These are phyloP conservation scores for Polygonum maritimum DNA, from an alignment of 148 eudicot species.

Conservation along the genomic window DNA sequence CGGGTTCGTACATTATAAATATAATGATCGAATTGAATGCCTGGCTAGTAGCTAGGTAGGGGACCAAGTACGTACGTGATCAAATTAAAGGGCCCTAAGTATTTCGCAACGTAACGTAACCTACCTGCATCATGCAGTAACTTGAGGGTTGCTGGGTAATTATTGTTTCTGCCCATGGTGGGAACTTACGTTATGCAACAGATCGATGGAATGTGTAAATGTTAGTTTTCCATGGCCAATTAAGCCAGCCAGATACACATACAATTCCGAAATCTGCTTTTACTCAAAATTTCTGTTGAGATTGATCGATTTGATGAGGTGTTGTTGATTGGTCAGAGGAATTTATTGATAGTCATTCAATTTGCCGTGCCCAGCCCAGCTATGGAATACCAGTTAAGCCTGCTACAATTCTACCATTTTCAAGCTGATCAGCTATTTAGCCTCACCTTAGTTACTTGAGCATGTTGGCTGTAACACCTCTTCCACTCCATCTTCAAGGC, in stretches of 20 bases:
- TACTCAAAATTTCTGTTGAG: not conserved
- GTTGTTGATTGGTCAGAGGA: not conserved
- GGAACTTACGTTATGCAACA: too few species aligned
- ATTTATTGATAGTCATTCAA: not conserved
- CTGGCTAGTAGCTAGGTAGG: too few species aligned
- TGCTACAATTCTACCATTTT: too few species aligned
- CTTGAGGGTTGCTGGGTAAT: not conserved
- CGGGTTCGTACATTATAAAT: too few species aligned
- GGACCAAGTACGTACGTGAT: too few species aligned
- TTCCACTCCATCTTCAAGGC: constrained; percentile 67
- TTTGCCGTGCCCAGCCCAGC: not conserved
- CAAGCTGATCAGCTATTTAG: too few species aligned
- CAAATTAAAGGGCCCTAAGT: too few species aligned
- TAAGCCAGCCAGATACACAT: not conserved
- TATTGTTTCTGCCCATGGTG: not conserved
- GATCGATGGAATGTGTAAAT: not conserved
- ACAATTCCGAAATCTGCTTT: not conserved
- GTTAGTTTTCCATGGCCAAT: not conserved
- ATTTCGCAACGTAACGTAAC: too few species aligned
- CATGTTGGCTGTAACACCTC: constrained; percentile 64
- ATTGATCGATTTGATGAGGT: not conserved
- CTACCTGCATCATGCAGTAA: not conserved
- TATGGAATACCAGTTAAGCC: not conserved
- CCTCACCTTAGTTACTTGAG: too few species aligned
- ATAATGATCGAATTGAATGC: too few species aligned